These are phyloP conservation scores for Helicocarpus griseus DNA, from an alignment of 2,329 filamentous ascomycete genomes.

Conservation along the genomic window DNA sequence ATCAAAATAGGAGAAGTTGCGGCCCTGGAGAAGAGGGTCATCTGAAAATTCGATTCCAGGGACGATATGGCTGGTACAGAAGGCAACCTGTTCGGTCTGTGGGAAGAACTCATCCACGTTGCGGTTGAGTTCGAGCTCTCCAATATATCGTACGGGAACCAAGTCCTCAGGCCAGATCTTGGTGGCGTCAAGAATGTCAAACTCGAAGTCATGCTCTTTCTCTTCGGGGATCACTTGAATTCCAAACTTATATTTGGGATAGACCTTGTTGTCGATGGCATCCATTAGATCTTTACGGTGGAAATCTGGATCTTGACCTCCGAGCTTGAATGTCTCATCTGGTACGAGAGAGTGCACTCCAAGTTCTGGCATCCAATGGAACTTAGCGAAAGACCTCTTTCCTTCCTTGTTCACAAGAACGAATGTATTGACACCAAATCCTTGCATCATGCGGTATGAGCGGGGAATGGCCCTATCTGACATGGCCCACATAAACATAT, in stretches of 20 bases:
- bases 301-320: constrained; percentile 69
- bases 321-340: constrained; percentile 67
- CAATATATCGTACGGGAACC: constrained; percentile 66
- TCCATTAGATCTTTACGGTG: constrained; percentile 68
- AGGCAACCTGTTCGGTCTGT: constrained; percentile 73
- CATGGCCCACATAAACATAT: constrained; percentile 75
- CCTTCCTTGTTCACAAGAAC: constrained; percentile 59
- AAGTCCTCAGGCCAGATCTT: constrained; percentile 78
- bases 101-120: constrained; percentile 76
- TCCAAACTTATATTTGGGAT: constrained; percentile 70
- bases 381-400: constrained; percentile 66
- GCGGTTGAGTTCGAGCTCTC: constrained; percentile 67
- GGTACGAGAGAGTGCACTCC: constrained; percentile 68
- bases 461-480: constrained; percentile 63
- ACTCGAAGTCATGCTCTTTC: constrained; percentile 67
- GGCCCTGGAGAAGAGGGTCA: constrained; percentile 63
- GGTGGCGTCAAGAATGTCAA: constrained; percentile 75
- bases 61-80: constrained; percentile 70
- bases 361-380: constrained; percentile 63
- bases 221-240: constrained; percentile 68
- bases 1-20: constrained; percentile 53
- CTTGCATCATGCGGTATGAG: constrained; percentile 76
- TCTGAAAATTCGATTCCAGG: constrained; percentile 69
- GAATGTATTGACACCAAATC: constrained; percentile 74
- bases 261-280: constrained; percentile 62